Evolutionary conservation across 1,284 basidiomycete species (phyloP).

Genomic region (Golubevia sp.): DNA sequence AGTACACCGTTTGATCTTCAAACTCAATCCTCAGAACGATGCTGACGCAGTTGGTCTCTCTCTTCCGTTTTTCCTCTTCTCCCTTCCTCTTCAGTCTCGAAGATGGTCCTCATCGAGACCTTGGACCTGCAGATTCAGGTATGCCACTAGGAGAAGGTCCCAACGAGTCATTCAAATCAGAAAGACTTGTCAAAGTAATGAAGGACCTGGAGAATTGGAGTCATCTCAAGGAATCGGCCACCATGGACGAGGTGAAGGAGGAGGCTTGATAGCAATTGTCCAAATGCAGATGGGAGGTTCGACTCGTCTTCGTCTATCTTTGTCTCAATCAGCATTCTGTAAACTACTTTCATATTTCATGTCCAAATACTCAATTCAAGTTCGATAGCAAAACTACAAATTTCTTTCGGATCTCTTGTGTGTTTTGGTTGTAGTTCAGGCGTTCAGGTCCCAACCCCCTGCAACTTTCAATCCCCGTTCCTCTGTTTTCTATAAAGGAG

Average conservation of each 20-base stretch:
- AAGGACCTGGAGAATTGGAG: conserved; percentile 4
- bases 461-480: no score
- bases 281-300: background rate
- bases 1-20: conserved; percentile 15
- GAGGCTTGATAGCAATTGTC: background rate
- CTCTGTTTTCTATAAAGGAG: no score
- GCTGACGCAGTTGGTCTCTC: no score
- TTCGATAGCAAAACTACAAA: background rate
- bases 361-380: background rate
- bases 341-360: background rate
- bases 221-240: background rate
- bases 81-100: background rate
- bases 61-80: no score
- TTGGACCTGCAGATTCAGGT: background rate
- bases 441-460: no score
- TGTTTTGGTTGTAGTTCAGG: no score
- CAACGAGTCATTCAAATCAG: background rate
- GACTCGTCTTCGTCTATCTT: background rate
- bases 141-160: background rate
- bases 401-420: no score
- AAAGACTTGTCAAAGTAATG: conserved; percentile 1
- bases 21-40: background rate
- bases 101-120: background rate
- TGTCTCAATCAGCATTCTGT: background rate
- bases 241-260: background rate